These are phyloP conservation scores for Gossypium aridum DNA, from an alignment of 441 rosid species.

Conservation along the genomic window DNA sequence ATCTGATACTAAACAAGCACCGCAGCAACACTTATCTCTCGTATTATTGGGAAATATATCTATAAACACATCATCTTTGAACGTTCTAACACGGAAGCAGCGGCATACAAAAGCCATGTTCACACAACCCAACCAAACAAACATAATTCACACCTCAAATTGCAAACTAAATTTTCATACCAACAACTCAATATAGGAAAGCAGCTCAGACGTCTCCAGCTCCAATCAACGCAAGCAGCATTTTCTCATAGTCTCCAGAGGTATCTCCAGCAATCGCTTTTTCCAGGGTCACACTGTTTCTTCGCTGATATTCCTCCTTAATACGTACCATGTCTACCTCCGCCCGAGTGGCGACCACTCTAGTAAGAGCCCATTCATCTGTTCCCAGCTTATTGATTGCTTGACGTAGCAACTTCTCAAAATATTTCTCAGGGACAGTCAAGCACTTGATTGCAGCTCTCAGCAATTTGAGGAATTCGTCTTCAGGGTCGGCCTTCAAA, in stretches of 20 bases:
- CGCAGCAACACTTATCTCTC: neutral
- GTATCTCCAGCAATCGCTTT: conserved; percentile 63
- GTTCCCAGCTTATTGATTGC: conserved; percentile 72
- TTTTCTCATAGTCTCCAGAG: conserved; percentile 74
- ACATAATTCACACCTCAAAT: neutral
- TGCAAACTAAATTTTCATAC: conserved; percentile 1
- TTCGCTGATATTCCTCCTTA: conserved; percentile 63
- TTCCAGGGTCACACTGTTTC: conserved; percentile 70
- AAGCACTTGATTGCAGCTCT: conserved; percentile 72
- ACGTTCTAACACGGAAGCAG: neutral
- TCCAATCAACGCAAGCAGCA: conserved; percentile 81
- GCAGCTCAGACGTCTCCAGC: conserved; percentile 41
- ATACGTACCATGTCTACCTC: conserved; percentile 78
- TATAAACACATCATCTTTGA: neutral
- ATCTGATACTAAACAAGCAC: neutral
- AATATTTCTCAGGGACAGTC: conserved; percentile 82
- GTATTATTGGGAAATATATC: neutral
- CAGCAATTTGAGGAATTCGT: conserved; percentile 59
- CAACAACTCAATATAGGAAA: neutral
- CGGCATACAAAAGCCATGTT: neutral
- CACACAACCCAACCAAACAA: neutral
- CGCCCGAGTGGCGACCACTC: conserved; percentile 73
- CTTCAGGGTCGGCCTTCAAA: conserved; percentile 60
- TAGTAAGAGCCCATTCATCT: conserved; percentile 75
- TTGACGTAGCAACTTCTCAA: conserved; percentile 60